These are phyloP conservation scores for Beauveria australis DNA, from an alignment of 2,329 filamentous ascomycete genomes.

Conservation along the genomic window DNA sequence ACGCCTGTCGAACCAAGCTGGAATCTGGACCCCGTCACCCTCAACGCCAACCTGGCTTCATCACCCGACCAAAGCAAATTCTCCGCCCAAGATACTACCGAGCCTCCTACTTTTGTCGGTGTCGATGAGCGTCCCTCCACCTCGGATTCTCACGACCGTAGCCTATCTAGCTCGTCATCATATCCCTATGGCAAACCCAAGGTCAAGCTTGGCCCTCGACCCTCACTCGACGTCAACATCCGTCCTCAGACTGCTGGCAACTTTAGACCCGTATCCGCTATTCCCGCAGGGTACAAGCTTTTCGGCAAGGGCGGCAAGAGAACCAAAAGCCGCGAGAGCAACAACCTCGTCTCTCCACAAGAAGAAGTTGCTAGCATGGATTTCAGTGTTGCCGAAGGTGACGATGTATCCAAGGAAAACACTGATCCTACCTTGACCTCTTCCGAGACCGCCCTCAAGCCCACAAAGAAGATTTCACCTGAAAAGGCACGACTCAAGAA, in stretches of 20 bases:
- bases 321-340: slow-evolving; percentile 21
- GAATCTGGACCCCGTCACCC: slow-evolving; percentile 31
- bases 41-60: slow-evolving; percentile 44
- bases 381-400: slow-evolving; percentile 20
- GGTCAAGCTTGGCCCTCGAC: slow-evolving; percentile 81
- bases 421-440: slow-evolving; percentile 12
- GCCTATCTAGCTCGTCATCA: slow-evolving; percentile 34
- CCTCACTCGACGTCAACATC: slow-evolving; percentile 58
- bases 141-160: slow-evolving; percentile 34
- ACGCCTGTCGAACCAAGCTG: slow-evolving; percentile 21
- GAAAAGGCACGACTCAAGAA: slow-evolving; percentile 93
- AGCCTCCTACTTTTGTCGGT: slow-evolving; percentile 46
- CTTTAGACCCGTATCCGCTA: slow-evolving; percentile 64
- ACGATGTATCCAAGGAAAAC: slow-evolving; percentile 11
- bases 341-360: slow-evolving; percentile 21
- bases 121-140: slow-evolving; percentile 36
- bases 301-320: slow-evolving; percentile 52
- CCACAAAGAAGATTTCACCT: slow-evolving; percentile 57
- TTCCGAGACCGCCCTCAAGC: slow-evolving; percentile 32
- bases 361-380: slow-evolving; percentile 30
- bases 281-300: slow-evolving; percentile 73
- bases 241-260: slow-evolving; percentile 54
- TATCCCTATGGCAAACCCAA: slow-evolving; percentile 61
- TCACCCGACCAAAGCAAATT: slow-evolving; percentile 44
- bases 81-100: slow-evolving; percentile 34